These are phyloP conservation scores for Saposhnikovia divaricata DNA, from an alignment of 129 eudicot species.

Conservation along the genomic window DNA sequence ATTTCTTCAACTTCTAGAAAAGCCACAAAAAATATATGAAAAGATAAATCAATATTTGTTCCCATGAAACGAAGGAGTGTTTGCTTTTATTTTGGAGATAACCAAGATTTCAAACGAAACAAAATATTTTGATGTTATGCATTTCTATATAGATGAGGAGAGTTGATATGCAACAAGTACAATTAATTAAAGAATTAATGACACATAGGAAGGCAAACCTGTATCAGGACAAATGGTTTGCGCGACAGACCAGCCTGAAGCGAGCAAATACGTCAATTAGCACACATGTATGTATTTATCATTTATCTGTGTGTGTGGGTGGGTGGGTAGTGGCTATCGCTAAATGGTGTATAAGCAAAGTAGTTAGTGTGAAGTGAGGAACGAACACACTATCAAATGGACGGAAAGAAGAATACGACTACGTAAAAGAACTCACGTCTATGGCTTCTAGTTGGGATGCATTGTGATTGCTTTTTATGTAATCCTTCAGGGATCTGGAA, in stretches of 20 bases:
- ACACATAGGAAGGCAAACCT: slow-evolving; percentile 45
- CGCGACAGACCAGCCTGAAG: slow-evolving; percentile 97
- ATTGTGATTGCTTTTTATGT: slow-evolving; percentile 66
- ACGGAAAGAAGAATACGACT: background rate
- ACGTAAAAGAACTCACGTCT: slow-evolving; percentile 44
- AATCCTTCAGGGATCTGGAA: slow-evolving; percentile 60
- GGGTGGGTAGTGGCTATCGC: background rate
- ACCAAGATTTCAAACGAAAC: background rate
- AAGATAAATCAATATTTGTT: background rate
- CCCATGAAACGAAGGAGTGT: background rate
- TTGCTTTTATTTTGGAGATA: background rate
- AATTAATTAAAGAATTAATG: slow-evolving; percentile 1
- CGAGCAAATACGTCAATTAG: background rate
- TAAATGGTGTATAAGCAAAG: background rate
- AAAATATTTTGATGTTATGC: background rate
- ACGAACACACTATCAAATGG: background rate
- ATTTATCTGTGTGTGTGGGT: background rate
- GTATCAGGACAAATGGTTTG: slow-evolving; percentile 73
- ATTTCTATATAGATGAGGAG: background rate
- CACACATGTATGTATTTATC: background rate
- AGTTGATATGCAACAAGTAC: background rate
- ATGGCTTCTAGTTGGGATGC: slow-evolving; percentile 73
- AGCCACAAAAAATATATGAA: background rate
- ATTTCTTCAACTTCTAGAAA: background rate
- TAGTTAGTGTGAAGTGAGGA: background rate